Evolutionary conservation across 257 asterid species (phyloP), one percentile per base, ranked within the genome.

Genomic region (Mentha longifolia): DNA sequence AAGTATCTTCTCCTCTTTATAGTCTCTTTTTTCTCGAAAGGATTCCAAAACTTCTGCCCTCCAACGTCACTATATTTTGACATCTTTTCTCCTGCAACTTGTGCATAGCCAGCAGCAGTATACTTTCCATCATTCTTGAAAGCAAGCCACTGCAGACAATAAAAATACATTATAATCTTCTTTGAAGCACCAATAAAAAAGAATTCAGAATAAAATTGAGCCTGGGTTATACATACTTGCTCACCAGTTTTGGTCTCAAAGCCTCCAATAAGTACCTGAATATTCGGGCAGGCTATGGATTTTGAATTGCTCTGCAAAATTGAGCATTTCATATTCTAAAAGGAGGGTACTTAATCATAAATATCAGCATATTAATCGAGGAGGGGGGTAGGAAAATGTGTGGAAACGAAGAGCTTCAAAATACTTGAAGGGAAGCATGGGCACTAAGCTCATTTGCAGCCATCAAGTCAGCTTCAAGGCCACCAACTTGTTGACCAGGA

Each of bases 401-500:
- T 8, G 11, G 33, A 54, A 73, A 47, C 54, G 42, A 55, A 67
- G 35, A 74, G 59, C 2, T 39, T 49, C 17, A 73, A 75, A 61
- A 16, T 87, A 86, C 97, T 74, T 89, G 98, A 76, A 91, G 97
- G 69, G 85, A 87, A 76, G 93, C 88, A 77, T 93, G 98, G 56
- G 96, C 91, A 33, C 84, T 74, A 51, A 93, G 89, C 88, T 93
- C 98, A 82, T 93, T 93, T 14, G 98, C 90, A 79, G 98, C 98
- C 97, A 93, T 88, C 82, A 79, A 60, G 72, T 93, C 98, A 35
- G 98, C 92, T 79, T 91, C 97, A 19, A 41, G 28, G 46, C 98
- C 97, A 47, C 97, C 98, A 79, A 93, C 88, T 87, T 85, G 94
- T 77, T 91, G 82, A 72, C 98, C 98, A 14, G 97, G 98, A 82